Evolutionary conservation across 2,329 filamentous ascomycete species (phyloP), one percentile per base, ranked within the genome.

Genomic region (Aspergillus alliaceus): DNA sequence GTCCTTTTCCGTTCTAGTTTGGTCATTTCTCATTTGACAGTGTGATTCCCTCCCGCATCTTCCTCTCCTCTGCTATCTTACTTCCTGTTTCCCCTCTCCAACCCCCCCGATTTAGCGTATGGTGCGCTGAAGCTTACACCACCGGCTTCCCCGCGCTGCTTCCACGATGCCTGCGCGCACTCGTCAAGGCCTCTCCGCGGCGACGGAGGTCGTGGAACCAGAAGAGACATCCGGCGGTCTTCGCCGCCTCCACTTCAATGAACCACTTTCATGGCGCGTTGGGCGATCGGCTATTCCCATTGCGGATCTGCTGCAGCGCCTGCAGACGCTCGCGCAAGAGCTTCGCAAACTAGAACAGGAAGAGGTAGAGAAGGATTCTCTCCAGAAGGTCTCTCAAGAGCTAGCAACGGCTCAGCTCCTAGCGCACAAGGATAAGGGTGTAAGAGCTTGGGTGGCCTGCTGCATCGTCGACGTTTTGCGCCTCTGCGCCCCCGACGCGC

Each of bases 381-480:
- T 98, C 63, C 85, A 83, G 60, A 87, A 88, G 51, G 90, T 96
- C 61, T 91, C 93, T 52, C 90, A 92, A 70, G 90, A 96, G 68
- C 83, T 99, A 44, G 91, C 88, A 6, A 87, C 88, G 62, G 86
- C 88, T 59, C 91, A 95, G 69, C 81, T 99, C 24, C 78, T 99
- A 47, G 86, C 86, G 58, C 95, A 99, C 77, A 96, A 96, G 78
- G 95, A 99, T 74, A 90, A 88, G 63, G 95, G 95, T 55, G 92
- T 99, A 63, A 89, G 90, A 74, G 93, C 95, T 25, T 96, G 90
- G 80, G 86, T 90, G 31, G 88, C 92, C 42, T 90, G 90, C 69
- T 98, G 93, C 73, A 82, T 98, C 59, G 92, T 97, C 54, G 95
- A 99, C 73, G 90, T 99, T 65, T 84, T 99, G 71, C 89, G 90